A percentile compares a stretch with the other conserved stretches of the same genome.
Conservation (phyloP, 2,329 filamentous ascomycete species). For the Pyrenophora seminiperda region DNA sequence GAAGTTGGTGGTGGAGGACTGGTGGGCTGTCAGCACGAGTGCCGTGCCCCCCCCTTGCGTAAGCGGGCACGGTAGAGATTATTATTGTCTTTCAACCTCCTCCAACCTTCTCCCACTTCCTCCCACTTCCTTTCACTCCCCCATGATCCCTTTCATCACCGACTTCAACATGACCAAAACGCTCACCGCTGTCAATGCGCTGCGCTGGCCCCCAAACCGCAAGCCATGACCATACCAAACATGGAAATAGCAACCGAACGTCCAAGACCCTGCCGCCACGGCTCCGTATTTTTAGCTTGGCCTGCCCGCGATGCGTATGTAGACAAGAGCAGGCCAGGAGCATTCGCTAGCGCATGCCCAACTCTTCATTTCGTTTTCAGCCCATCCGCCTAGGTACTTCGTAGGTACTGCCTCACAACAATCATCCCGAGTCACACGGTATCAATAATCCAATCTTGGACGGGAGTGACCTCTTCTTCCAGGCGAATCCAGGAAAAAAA, state of each 20-base stretch:
- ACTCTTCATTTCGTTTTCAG: neutral
- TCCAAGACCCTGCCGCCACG: slow-evolving; percentile 12
- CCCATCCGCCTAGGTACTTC: neutral
- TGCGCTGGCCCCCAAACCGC: slow-evolving; percentile 19
- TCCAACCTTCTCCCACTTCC: neutral
- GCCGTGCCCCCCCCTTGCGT: too few species aligned
- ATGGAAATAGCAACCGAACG: slow-evolving; percentile 15
- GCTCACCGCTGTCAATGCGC: neutral
- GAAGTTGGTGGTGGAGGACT: too few species aligned
- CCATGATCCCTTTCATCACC: neutral
- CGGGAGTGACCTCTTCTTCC: neutral
- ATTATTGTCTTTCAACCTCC: neutral
- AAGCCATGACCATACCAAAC: slow-evolving; percentile 7
- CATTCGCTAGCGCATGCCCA: neutral
- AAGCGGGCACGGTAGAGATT: neutral
- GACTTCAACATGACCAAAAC: neutral
- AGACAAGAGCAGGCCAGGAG: neutral
- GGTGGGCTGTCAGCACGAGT: too few species aligned
- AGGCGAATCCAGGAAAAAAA: too few species aligned
- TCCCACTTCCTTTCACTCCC: neutral
- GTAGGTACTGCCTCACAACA: neutral
- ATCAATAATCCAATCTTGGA: slow-evolving; percentile 7
- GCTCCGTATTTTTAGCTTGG: slow-evolving; percentile 24
- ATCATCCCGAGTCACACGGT: slow-evolving; percentile 1
- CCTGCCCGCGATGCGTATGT: slow-evolving; percentile 6